A percentile compares a stretch with the other conserved stretches of the same genome.
Conservation (phyloP, 75 land plant genomes). For the Cunninghamia lanceolata region DNA sequence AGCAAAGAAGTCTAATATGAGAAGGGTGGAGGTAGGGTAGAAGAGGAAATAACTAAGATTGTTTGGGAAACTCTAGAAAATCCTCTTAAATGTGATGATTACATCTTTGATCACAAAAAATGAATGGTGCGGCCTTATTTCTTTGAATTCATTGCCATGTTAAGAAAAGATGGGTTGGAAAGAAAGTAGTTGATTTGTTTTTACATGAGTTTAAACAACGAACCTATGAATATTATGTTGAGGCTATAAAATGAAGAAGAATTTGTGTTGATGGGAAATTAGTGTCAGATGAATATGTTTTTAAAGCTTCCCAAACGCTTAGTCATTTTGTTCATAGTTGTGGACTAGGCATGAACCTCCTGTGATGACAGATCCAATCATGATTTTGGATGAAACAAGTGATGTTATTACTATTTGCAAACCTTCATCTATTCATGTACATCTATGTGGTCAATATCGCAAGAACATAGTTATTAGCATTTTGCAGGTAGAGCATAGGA, state of each 20-base stretch:
- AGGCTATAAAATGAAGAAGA: slow-evolving; percentile 79
- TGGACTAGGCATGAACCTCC: slow-evolving; percentile 88
- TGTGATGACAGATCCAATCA: slow-evolving; percentile 63
- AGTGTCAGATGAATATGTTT: slow-evolving; percentile 51
- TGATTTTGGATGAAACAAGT: slow-evolving; percentile 49
- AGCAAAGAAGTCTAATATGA: too few species aligned
- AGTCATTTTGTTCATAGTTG: slow-evolving; percentile 97
- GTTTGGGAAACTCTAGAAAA: slow-evolving; percentile 84
- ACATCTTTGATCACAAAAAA: slow-evolving; percentile 62
- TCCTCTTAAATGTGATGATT: slow-evolving; percentile 58
- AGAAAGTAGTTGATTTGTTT: too few species aligned
- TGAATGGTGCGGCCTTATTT: slow-evolving; percentile 91
- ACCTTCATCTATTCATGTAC: slow-evolving; percentile 96
- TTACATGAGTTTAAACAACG: too few species aligned
- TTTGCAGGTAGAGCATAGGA: slow-evolving; percentile 76
- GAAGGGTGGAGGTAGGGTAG: too few species aligned
- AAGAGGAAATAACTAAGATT: slow-evolving; percentile 36
- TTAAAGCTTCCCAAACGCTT: slow-evolving; percentile 61
- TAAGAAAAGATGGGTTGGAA: too few species aligned
- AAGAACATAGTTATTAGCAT: slow-evolving; percentile 95
- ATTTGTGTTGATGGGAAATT: slow-evolving; percentile 76
- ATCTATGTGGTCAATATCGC: slow-evolving; percentile 98
- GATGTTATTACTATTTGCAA: slow-evolving; percentile 93
- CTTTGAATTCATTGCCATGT: slow-evolving; percentile 96
- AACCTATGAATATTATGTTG: slow-evolving; percentile 13